Conservation (phyloP, 192 early-diverging fungal species). For the Bifiguratus adelaidae region DNA sequence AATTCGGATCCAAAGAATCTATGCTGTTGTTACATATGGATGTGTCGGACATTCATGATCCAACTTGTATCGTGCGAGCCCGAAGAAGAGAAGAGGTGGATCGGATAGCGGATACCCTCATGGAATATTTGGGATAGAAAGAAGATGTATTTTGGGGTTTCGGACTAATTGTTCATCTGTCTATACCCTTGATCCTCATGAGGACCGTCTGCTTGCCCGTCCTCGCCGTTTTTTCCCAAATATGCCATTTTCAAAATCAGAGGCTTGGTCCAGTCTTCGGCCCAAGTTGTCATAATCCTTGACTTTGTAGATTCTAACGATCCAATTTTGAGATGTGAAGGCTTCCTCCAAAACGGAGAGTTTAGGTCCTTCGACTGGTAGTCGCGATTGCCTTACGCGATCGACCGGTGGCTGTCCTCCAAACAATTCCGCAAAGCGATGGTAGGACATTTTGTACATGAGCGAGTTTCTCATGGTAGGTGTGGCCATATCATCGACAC, state of each 20-base stretch:
- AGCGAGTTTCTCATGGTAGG: slow-evolving; percentile 83
- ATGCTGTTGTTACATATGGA: background rate
- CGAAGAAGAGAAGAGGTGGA: no score
- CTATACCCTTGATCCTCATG: no score
- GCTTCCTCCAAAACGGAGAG: slow-evolving; percentile 88
- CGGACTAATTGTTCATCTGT: no score
- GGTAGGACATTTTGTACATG: slow-evolving; percentile 98
- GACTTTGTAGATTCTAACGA: slow-evolving; percentile 98
- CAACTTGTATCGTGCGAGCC: no score
- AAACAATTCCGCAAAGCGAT: slow-evolving; percentile 87
- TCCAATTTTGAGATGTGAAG: slow-evolving; percentile 91
- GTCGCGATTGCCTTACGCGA: slow-evolving; percentile 68
- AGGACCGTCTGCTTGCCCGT: no score
- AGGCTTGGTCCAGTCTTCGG: slow-evolving; percentile 54
- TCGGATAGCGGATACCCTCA: no score
- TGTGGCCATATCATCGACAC: slow-evolving; percentile 83
- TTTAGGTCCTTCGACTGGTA: slow-evolving; percentile 70
- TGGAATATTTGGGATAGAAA: no score
- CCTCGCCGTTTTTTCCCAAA: slow-evolving; percentile 24
- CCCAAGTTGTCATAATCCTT: slow-evolving; percentile 94
- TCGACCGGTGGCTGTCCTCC: slow-evolving; percentile 63
- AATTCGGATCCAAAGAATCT: background rate
- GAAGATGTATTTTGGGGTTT: no score
- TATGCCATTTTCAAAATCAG: slow-evolving; percentile 39
- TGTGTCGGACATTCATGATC: no score